Percentiles rank a stretch among this genome's conserved stretches.
Evolutionary conservation across 2,329 filamentous ascomycete species (phyloP).

Genomic region (Venturia effusa): DNA sequence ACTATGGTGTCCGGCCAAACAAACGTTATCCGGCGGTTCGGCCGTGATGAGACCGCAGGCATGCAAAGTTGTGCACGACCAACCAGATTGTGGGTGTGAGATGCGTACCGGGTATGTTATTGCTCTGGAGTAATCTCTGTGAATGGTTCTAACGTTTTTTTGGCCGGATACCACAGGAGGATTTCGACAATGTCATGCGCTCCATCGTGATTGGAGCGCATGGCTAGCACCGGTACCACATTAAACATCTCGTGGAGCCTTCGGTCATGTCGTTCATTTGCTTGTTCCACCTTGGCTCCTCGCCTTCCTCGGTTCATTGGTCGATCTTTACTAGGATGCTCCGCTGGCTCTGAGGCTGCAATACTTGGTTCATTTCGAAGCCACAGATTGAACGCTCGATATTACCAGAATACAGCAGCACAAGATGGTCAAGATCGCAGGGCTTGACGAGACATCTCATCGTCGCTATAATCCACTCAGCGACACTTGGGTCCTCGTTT

Average conservation of each 20-base stretch:
- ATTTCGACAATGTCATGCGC: not conserved
- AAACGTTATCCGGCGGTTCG: too few relatives aligned
- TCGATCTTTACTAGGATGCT: not conserved
- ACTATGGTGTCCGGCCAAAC: too few relatives aligned
- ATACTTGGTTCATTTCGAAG: not conserved
- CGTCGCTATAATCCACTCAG: slow-evolving; percentile 6
- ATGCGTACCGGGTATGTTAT: too few relatives aligned
- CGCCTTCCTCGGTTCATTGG: not conserved
- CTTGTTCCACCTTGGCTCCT: not conserved
- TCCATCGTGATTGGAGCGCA: not conserved
- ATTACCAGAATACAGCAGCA: too few relatives aligned
- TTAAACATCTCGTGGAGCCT: not conserved
- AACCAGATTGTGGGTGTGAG: too few relatives aligned
- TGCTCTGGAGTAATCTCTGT: too few relatives aligned
- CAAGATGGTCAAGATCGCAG: not conserved
- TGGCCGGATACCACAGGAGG: too few relatives aligned
- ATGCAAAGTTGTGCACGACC: too few relatives aligned
- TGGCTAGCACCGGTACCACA: not conserved
- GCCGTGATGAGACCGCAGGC: too few relatives aligned
- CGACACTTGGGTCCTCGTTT: slow-evolving; percentile 4
- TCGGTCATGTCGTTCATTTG: too few relatives aligned
- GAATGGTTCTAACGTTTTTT: too few relatives aligned
- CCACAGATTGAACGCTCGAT: too few relatives aligned
- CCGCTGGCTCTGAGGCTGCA: not conserved
- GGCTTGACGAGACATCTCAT: slow-evolving; percentile 6